Conservation (phyloP, 176 grass and related monocot genomes). For the Dactylis glomerata region DNA sequence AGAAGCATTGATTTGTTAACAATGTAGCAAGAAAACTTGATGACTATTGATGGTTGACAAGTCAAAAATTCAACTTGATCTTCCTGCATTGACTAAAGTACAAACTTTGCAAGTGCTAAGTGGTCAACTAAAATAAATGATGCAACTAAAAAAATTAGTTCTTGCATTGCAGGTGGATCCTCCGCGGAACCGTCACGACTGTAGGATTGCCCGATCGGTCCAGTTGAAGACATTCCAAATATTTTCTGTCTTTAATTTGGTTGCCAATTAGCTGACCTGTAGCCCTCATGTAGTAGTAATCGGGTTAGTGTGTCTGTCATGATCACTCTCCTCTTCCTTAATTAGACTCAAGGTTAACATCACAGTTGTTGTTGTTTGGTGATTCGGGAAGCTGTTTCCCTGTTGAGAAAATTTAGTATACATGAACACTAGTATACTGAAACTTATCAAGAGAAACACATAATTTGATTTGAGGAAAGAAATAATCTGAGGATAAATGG, state of each 20-base stretch:
- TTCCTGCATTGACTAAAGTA: neutral
- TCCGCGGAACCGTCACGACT: slow-evolving; percentile 31
- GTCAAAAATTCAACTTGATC: neutral
- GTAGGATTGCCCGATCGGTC: slow-evolving; percentile 30
- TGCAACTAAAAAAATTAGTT: slow-evolving; percentile 18
- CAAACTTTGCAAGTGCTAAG: neutral
- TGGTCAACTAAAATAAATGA: neutral
- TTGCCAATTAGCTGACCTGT: neutral
- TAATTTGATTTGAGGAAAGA: no score
- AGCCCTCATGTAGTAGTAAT: neutral
- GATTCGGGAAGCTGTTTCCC: neutral
- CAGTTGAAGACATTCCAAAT: neutral
- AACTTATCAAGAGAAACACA: no score
- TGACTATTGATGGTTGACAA: neutral
- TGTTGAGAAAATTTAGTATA: neutral
- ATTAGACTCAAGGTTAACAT: neutral
- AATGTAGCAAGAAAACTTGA: neutral
- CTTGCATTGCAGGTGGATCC: neutral
- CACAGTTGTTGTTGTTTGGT: neutral
- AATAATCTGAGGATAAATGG: no score
- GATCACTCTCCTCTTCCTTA: slow-evolving; percentile 19
- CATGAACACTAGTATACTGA: no score
- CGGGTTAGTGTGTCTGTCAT: neutral
- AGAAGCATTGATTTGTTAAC: neutral
- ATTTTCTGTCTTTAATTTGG: slow-evolving; percentile 25